These are phyloP conservation scores for Penicillium taxi DNA, from an alignment of 495 filamentous ascomycete genomes.

Conservation along the genomic window DNA sequence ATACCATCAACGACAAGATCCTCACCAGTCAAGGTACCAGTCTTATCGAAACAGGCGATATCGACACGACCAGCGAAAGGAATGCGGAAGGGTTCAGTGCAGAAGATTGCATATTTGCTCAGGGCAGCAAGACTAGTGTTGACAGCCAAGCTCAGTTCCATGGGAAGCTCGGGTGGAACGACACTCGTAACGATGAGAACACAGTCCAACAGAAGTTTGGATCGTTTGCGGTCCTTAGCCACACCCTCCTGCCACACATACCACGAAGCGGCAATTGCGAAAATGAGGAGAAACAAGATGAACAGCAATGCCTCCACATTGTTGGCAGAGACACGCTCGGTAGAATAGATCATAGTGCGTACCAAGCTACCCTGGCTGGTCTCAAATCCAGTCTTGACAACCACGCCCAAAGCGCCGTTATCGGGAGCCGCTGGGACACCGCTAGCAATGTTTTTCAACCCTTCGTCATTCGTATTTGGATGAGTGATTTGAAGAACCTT, in stretches of 20 bases:
- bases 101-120: slow-evolving; percentile 94
- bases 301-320: slow-evolving; percentile 91
- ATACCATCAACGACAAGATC: slow-evolving; percentile 97
- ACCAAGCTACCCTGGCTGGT: slow-evolving; percentile 96
- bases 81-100: slow-evolving; percentile 98
- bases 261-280: slow-evolving; percentile 97
- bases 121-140: slow-evolving; percentile 97
- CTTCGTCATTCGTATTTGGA: slow-evolving; percentile 59
- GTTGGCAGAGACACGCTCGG: slow-evolving; percentile 94
- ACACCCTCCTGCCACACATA: slow-evolving; percentile 99
- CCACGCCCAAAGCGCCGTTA: slow-evolving; percentile 86
- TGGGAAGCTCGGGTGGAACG: slow-evolving; percentile 92
- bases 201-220: slow-evolving; percentile 94
- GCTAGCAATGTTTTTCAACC: slow-evolving; percentile 53
- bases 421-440: slow-evolving; percentile 75
- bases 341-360: slow-evolving; percentile 99
- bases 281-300: slow-evolving; percentile 92
- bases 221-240: slow-evolving; percentile 83
- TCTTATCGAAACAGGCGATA: slow-evolving; percentile 98
- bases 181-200: slow-evolving; percentile 96
- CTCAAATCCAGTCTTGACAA: slow-evolving; percentile 97
- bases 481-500: slow-evolving; percentile 96
- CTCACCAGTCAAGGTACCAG: slow-evolving; percentile 91
- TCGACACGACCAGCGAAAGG: slow-evolving; percentile 94
- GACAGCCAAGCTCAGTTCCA: slow-evolving; percentile 95